Evolutionary conservation across 225 moss, liverwort and hornwort species (phyloP), one percentile per base, ranked within the genome.

Genomic region (Thuidium tamariscinum): DNA sequence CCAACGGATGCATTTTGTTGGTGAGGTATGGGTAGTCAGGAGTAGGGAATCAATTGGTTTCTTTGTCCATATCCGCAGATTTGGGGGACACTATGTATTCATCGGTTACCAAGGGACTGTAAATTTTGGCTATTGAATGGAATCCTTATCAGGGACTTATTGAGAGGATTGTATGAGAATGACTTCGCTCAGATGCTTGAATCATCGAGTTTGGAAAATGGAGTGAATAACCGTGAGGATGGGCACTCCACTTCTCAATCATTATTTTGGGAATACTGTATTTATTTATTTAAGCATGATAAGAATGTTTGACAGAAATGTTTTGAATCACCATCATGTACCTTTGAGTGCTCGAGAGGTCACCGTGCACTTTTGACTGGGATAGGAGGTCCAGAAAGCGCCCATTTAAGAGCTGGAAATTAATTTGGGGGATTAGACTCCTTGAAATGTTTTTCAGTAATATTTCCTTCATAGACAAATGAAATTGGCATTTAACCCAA

Each of bases 81-180:
- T 88, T 88, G 68, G 55, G 55, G 70, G 83, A 69, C 60, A 32
- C 83, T 36, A 69, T 74, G 83, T 88, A 77, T 84, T 77, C 86
- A 64, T 81, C 84, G 80, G 78, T 81, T 81, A 59, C 70, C 75
- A 71, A 75, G 80, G 82, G 78, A 84, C 82, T 91, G 91, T 91
- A 89, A 89, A 89, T 91, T 91, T 91, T 87, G 87, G 88, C 77
- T 87, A 84, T 89, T 89, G 85, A 82, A 70, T 85, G 75, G 76
- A 69, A 82, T 84, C 75, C 74, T 62, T 69, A 63, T 76, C 63
- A 86, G 49, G 80, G 77, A 77, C 88, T 86, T 83, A 59, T 73
- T 75, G 86, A 74, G 73, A 88, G 75, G 79, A 62, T 48, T 86
- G 88, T 67, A 75, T 64, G 77, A 84, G 70, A 49, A 69, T 54